Evolutionary conservation across 2,329 filamentous ascomycete species (phyloP).

Genomic region (Talaromyces sp.): DNA sequence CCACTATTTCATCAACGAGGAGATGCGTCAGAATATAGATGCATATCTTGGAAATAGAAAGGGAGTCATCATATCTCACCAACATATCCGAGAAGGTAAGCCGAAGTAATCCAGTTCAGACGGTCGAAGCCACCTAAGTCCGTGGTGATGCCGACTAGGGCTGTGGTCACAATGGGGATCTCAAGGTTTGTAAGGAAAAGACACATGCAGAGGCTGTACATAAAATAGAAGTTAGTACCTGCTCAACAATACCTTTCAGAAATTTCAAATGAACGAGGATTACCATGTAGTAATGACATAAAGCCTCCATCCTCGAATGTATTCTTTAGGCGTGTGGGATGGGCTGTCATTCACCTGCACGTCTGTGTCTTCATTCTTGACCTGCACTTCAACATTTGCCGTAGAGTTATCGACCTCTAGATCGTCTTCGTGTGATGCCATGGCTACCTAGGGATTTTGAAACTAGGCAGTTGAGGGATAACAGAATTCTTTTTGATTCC

Average conservation of each 20-base stretch:
- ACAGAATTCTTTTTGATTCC: neutral
- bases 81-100: neutral
- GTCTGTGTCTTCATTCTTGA: neutral
- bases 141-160: neutral
- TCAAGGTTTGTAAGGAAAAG: neutral
- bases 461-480: neutral
- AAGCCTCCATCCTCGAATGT: neutral
- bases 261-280: neutral
- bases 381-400: neutral
- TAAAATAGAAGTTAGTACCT: neutral
- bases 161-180: neutral
- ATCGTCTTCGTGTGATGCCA: neutral
- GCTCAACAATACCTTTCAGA: neutral
- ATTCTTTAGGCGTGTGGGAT: neutral
- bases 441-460: neutral
- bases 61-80: neutral
- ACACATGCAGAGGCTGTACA: neutral
- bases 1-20: slow-evolving; percentile 41
- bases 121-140: neutral
- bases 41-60: neutral
- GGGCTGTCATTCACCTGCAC: neutral
- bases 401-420: neutral
- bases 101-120: neutral
- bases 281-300: neutral
- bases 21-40: neutral